Evolutionary conservation across 1,284 basidiomycete genomes (phyloP).

Genomic region (Ceratobasidium sp.): DNA sequence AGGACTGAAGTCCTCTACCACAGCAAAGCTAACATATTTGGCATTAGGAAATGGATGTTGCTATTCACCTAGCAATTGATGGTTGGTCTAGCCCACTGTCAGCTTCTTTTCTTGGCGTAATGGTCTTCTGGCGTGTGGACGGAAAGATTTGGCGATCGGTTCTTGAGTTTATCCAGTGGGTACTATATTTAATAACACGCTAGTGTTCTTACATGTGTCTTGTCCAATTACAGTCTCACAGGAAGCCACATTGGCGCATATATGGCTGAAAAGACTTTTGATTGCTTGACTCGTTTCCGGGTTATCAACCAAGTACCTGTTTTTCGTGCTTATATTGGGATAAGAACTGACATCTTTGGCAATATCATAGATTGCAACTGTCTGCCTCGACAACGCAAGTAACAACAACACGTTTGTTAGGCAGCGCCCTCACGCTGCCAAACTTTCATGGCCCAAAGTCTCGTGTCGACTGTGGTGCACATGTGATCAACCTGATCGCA

Average conservation of each 20-base stretch:
- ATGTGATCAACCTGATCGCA: background rate
- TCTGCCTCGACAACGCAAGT: slow-evolving; percentile 1
- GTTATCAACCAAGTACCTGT: background rate
- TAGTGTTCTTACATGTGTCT: background rate
- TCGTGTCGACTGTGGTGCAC: background rate
- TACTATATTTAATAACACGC: background rate
- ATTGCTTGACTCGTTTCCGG: background rate
- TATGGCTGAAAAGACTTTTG: background rate
- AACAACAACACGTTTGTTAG: slow-evolving; percentile 15
- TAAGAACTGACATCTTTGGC: background rate
- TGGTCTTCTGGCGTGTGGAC: slow-evolving; percentile 21
- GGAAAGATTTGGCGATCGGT: background rate
- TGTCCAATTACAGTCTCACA: background rate
- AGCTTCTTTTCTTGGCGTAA: slow-evolving; percentile 20
- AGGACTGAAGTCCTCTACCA: too few relatives aligned
- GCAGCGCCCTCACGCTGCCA: background rate
- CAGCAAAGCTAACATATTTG: too few relatives aligned
- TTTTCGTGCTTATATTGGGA: background rate
- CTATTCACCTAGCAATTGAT: slow-evolving; percentile 36
- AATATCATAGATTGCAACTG: background rate
- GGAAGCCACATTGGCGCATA: background rate
- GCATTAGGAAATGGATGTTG: too few relatives aligned
- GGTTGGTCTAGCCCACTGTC: slow-evolving; percentile 31
- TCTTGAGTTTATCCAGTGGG: slow-evolving; percentile 32
- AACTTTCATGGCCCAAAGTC: background rate